Evolutionary conservation across 768 basidiomycete genomes (phyloP).

Genomic region (Asterophora parasitica): DNA sequence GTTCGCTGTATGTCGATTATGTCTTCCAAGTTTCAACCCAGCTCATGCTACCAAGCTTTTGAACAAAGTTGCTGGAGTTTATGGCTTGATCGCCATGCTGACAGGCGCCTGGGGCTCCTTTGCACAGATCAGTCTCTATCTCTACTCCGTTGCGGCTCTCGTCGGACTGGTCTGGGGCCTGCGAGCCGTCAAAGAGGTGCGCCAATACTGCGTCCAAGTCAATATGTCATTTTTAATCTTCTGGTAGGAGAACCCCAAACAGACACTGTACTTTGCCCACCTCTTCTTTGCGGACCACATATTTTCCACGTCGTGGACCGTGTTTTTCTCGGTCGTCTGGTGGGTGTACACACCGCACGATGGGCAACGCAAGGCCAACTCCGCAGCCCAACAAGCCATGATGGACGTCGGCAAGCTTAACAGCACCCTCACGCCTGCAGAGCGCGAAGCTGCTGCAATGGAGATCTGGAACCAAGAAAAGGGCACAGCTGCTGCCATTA

Average conservation of each 20-base stretch:
- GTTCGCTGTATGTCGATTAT: constrained; percentile 65
- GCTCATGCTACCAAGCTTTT: constrained; percentile 48
- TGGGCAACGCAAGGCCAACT: constrained; percentile 75
- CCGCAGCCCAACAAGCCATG: constrained; percentile 83
- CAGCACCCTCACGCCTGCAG: constrained; percentile 54
- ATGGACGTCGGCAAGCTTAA: constrained; percentile 55
- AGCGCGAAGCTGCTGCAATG: constrained; percentile 70
- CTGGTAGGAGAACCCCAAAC: constrained; percentile 81
- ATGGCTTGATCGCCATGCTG: constrained; percentile 88
- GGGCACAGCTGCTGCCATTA: constrained; percentile 68
- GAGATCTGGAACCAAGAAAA: constrained; percentile 90
- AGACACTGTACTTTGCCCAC: constrained; percentile 86
- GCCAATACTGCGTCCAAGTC: constrained; percentile 25
- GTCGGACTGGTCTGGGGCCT: constrained; percentile 84
- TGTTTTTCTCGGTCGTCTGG: constrained; percentile 87
- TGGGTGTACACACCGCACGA: constrained; percentile 92
- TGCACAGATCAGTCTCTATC: constrained; percentile 86
- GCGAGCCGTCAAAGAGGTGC: constrained; percentile 76
- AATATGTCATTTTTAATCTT: constrained; percentile 15
- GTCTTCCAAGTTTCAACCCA: constrained; percentile 1
- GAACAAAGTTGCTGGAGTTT: constrained; percentile 98
- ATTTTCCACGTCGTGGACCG: constrained; percentile 86
- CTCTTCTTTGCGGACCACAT: constrained; percentile 90
- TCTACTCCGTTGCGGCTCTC: constrained; percentile 85
- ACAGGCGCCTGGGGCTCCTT: constrained; percentile 92